Base-by-base conservation (phyloP, 2,329 filamentous ascomycete species). In the Davidsoniella eucalypti region DNA sequence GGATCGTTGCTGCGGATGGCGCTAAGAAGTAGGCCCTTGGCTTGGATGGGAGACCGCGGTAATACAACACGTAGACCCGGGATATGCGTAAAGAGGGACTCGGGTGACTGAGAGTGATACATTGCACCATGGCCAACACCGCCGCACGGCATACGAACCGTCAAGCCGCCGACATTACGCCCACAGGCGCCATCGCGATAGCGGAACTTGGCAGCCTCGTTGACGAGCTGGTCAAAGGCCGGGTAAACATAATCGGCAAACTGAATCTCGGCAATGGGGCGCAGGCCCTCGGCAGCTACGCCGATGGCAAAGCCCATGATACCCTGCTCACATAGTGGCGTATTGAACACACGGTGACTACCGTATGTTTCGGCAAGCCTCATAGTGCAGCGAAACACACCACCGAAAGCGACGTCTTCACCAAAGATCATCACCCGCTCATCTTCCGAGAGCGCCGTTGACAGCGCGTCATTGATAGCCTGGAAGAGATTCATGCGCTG, bases 361-460 rank as follows among this genome's bases (percentile, higher is more conserved):
- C 92, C 92, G 63, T 92, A 94, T 51, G 86, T 86, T 55, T 87
- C 84, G 29, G 87, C 80, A 14, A 98, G 73, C 58, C 88, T 86
- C 79, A 92, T 90, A 29, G 86, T 90, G 66, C 87, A 95, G 51
- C 92, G 77, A 61, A 98, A 98, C 14, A 98, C 92, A 49, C 92
- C 92, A 40, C 92, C 92, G 56, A 98, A 98, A 12, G 92, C 86
- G 6, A 98, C 87, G 61, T 98, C 92, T 65, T 98, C 92, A 40
- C 92, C 92, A 59, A 98, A 98, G 8, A 98, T 73, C 51, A 96
- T 69, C 18, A 94, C 87, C 16, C 82, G 80, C 56, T 94, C 86
- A 58, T 95, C 88, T 36, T 82, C 77, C 14, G 82, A 77, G 25
- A 98, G 73, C 21, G 90, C 86, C 53, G 82, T 84, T 18, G 84